These are phyloP conservation scores for Xylariaceae sp. DNA, from an alignment of 2,329 filamentous ascomycete species.

Conservation along the genomic window DNA sequence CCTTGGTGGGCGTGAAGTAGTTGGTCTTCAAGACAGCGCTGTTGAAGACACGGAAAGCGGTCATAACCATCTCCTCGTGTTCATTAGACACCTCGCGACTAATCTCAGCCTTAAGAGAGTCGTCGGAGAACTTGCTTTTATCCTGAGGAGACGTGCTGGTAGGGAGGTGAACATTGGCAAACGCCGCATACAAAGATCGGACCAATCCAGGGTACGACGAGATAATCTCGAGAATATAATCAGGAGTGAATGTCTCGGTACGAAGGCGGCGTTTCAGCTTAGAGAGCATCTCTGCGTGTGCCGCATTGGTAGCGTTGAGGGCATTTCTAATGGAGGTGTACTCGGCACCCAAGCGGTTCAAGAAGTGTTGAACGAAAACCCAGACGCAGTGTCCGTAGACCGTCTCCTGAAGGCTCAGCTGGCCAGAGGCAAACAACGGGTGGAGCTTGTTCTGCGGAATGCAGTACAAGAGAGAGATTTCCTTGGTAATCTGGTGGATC, in stretches of 20 bases:
- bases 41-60: constrained; percentile 94
- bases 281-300: constrained; percentile 78
- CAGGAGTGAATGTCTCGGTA: constrained; percentile 94
- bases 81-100: constrained; percentile 79
- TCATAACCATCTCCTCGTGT: constrained; percentile 98
- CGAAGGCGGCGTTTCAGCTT: constrained; percentile 94
- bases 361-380: constrained; percentile 97
- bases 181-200: constrained; percentile 81
- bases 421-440: constrained; percentile 75
- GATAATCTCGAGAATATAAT: constrained; percentile 98
- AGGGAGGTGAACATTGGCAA: constrained; percentile 75
- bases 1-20: constrained; percentile 95
- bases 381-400: constrained; percentile 96
- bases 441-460: constrained; percentile 97
- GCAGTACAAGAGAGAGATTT: constrained; percentile 94
- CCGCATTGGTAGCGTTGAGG: constrained; percentile 73
- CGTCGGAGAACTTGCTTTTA: constrained; percentile 67
- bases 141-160: constrained; percentile 52
- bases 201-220: constrained; percentile 82
- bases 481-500: constrained; percentile 98
- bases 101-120: constrained; percentile 69
- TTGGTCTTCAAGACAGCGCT: constrained; percentile 92
- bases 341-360: constrained; percentile 89
- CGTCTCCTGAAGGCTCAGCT: constrained; percentile 89
- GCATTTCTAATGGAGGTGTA: constrained; percentile 82